Evolutionary conservation across 257 asterid genomes (phyloP).

Genomic region (Nicotiana tomentosiformis): DNA sequence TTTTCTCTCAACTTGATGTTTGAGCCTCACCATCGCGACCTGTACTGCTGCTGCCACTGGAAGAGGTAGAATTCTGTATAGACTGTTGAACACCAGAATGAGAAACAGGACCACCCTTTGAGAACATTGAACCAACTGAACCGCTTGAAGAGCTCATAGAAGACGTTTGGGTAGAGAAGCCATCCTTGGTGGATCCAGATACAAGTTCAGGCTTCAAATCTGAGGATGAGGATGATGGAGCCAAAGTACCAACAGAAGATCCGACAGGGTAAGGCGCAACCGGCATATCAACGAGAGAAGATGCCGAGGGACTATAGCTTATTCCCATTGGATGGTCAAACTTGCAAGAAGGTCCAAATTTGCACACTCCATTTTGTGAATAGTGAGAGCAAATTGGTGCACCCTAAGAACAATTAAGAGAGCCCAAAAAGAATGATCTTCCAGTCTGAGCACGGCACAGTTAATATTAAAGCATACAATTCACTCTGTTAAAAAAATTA

Average conservation of each 20-base stretch:
- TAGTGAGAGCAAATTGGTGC: conserved; percentile 60
- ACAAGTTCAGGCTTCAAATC: conserved; percentile 41
- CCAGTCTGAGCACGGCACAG: neutral
- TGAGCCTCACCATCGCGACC: conserved; percentile 40
- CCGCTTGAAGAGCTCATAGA: conserved; percentile 36
- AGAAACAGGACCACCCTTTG: conserved; percentile 31
- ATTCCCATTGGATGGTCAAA: conserved; percentile 65
- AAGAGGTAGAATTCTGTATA: conserved; percentile 25
- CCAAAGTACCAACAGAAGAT: conserved; percentile 41
- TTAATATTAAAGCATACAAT: neutral
- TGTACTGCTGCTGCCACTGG: conserved; percentile 20
- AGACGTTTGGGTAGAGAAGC: conserved; percentile 32
- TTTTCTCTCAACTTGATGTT: conserved; percentile 41
- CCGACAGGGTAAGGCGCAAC: conserved; percentile 69
- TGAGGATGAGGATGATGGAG: conserved; percentile 55
- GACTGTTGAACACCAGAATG: conserved; percentile 33
- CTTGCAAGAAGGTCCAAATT: conserved; percentile 61
- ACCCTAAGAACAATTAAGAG: conserved; percentile 34
- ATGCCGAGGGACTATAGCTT: conserved; percentile 64
- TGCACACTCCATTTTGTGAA: conserved; percentile 65
- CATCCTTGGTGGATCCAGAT: conserved; percentile 30
- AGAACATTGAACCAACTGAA: conserved; percentile 42
- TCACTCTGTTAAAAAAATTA: neutral
- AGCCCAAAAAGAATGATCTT: neutral
- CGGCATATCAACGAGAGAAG: conserved; percentile 63